phyloP scores from a whole-genome alignment of 139 green algal genomes.

The Monoraphidium neglectum region DNA sequence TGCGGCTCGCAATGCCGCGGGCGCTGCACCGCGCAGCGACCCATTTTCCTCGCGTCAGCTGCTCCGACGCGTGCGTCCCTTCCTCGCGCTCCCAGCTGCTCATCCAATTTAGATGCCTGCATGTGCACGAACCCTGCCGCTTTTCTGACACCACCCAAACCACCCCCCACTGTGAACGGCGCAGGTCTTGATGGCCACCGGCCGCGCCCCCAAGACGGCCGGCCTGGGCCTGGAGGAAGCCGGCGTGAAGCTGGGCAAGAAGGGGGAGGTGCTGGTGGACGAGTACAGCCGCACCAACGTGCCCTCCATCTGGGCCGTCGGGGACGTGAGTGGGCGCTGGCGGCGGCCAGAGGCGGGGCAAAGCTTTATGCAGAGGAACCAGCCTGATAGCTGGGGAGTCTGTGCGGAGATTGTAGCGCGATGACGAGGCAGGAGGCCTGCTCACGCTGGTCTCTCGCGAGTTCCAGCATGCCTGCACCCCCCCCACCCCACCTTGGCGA shows the following conservation, averaged over 20 bases:
- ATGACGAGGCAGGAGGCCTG: too few species aligned
- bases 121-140: neutral
- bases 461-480: too few species aligned
- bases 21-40: too few species aligned
- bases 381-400: too few species aligned
- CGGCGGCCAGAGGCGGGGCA: too few species aligned
- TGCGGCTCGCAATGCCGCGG: too few species aligned
- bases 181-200: constrained; percentile 88
- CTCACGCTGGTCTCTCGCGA: too few species aligned
- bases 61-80: neutral
- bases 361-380: too few species aligned
- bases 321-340: constrained; percentile 79
- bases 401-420: too few species aligned
- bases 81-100: neutral
- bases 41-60: neutral
- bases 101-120: neutral
- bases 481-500: too few species aligned
- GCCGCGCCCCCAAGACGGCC: constrained; percentile 78
- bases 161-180: neutral
- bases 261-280: constrained; percentile 83
- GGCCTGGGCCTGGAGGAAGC: constrained; percentile 74
- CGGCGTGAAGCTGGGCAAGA: constrained; percentile 68
- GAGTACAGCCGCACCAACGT: constrained; percentile 86
- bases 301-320: constrained; percentile 90
- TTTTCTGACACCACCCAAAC: too few species aligned